These are phyloP conservation scores for Pseudogymnoascus sp. DNA, from an alignment of 2,329 filamentous ascomycete species.

Conservation along the genomic window DNA sequence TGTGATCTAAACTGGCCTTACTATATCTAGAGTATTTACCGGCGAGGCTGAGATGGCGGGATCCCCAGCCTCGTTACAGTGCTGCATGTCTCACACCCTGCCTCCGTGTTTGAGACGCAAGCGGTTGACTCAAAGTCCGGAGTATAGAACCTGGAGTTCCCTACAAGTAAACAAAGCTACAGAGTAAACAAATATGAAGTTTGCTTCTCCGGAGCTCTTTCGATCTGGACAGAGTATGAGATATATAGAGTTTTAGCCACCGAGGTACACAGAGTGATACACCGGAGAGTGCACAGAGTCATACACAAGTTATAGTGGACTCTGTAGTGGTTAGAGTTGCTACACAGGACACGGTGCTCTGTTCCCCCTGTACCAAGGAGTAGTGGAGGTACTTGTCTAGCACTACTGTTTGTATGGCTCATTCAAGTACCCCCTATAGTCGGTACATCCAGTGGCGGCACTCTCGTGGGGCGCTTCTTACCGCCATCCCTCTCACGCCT, in stretches of 20 bases:
- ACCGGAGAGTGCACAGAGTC: background rate
- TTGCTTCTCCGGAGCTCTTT: background rate
- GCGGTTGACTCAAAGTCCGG: background rate
- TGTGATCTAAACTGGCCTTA: background rate
- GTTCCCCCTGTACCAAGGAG: background rate
- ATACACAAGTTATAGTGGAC: background rate
- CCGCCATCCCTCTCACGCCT: background rate
- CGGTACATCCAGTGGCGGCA: background rate
- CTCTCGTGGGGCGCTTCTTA: constrained; percentile 4
- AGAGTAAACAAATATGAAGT: background rate
- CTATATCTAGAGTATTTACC: background rate
- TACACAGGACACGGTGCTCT: background rate
- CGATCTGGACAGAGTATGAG: constrained; percentile 3
- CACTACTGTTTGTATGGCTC: background rate
- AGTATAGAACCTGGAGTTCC: background rate
- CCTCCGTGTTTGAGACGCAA: background rate
- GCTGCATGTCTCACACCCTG: constrained; percentile 5
- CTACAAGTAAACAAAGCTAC: background rate
- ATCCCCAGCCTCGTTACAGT: background rate
- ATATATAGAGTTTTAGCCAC: constrained; percentile 6
- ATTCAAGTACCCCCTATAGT: background rate
- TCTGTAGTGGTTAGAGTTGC: background rate
- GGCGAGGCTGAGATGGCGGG: constrained; percentile 1
- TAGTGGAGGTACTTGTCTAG: background rate
- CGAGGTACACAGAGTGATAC: background rate